Conservation (phyloP, 352 stramenopile genomes). For the Globisporangium apiculatum region DNA sequence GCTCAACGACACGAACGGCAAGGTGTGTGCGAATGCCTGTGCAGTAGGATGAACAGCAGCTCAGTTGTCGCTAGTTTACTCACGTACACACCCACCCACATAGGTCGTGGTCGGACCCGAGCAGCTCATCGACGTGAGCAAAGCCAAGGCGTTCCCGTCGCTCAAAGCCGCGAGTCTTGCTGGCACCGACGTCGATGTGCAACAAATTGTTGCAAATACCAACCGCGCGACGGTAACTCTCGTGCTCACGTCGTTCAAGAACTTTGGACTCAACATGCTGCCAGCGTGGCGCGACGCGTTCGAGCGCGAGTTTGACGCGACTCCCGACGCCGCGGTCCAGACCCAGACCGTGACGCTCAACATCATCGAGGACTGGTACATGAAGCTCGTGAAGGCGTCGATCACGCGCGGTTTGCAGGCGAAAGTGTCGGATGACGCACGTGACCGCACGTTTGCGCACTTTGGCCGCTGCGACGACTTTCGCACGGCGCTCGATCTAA, state of each 20-base stretch:
- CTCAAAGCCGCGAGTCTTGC: constrained; percentile 47
- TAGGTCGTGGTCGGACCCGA: constrained; percentile 38
- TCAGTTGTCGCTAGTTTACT: not conserved
- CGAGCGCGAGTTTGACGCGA: constrained; percentile 24
- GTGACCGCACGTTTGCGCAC: constrained; percentile 50
- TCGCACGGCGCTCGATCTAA: constrained; percentile 65
- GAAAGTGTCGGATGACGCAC: constrained; percentile 36
- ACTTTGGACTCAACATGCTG: constrained; percentile 79
- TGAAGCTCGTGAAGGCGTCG: constrained; percentile 68
- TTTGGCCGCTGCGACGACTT: constrained; percentile 82
- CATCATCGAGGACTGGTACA: constrained; percentile 88
- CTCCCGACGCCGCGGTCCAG: not conserved
- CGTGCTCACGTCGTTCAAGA: constrained; percentile 82
- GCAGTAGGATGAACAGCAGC: too few species aligned
- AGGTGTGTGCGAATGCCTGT: constrained; percentile 18
- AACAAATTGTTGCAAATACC: constrained; percentile 31
- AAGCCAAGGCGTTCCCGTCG: constrained; percentile 46
- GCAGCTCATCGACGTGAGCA: constrained; percentile 47
- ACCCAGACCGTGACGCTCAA: constrained; percentile 71
- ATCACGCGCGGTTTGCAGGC: constrained; percentile 57
- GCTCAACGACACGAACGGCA: constrained; percentile 83
- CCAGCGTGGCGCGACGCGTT: constrained; percentile 70
- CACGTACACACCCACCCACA: not conserved
- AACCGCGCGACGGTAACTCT: constrained; percentile 45
- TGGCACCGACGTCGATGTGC: constrained; percentile 39